Evolutionary conservation across 495 filamentous ascomycete species (phyloP), one percentile per base, ranked within the genome.

Genomic region (Tetracladium marchalianum): DNA sequence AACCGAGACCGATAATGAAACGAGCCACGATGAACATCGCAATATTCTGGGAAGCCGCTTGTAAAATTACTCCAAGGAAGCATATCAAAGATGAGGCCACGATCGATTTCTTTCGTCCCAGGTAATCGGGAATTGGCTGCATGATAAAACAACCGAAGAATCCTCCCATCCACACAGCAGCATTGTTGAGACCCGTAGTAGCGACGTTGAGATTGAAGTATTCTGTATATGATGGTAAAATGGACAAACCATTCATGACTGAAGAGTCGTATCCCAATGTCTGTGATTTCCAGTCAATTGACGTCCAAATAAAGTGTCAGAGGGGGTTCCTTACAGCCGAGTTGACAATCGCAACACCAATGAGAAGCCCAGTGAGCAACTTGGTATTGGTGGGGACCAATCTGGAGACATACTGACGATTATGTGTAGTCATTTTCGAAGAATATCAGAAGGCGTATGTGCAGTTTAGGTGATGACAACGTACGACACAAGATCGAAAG

Each of bases 191-290:
- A n/a, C 44, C 39, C 2, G 37, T 32, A 13, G 48, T 55, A 5
- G 43, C 44, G 10, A 41, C 46, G 13, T 58, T 68, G 11, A 73
- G 57, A 18, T 66, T 43, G 62, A 75, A 77, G 53, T 75, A 75
- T 32, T 71, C 59, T 5, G 55, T 65, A 43, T 75, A 77, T 7
- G 52, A 59, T 1, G 69, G 65, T 1, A 75, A 53, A 41, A 75
- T 73, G 39, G 75, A 72, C 17, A 77, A 62, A 1, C 70, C 71
- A 44, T 75, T 75, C 46, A 72, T 33, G 66, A 72, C 70, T 4
- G 69, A 72, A 17, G 68, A 66, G 46, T 76, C 72, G 52, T 72
- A 76, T 5, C 70, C 72, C 52, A 12, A 46, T 44, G 52, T 77
- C 71, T 19, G 64, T 38, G 35, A 64, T 40, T 3, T 62, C 35